phyloP scores from a whole-genome alignment of 2,329 filamentous ascomycete genomes.

The Ophiostoma montium region DNA sequence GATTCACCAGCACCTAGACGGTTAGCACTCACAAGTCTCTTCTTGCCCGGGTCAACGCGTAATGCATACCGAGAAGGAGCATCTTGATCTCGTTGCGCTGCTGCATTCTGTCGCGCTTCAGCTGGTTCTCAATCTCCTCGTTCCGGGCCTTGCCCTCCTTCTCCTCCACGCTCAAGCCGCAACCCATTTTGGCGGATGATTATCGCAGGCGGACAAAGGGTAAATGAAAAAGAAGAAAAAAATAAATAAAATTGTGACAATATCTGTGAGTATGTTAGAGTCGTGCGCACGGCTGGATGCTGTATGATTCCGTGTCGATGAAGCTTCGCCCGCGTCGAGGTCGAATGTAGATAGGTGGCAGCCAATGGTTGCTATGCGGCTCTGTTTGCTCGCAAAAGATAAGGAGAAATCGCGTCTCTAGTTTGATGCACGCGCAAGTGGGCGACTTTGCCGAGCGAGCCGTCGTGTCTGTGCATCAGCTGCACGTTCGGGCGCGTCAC shows the following conservation, averaged over 20 bases:
- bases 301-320: too few species aligned
- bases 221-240: neutral
- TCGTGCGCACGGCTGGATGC: neutral
- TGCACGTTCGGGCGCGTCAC: too few species aligned
- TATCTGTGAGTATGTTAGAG: neutral
- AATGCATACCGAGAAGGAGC: conserved; percentile 80
- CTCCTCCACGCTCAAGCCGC: conserved; percentile 98
- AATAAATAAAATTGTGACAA: too few species aligned
- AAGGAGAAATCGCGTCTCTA: too few species aligned
- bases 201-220: neutral
- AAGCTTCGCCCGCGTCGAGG: too few species aligned
- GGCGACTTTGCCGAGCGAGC: too few species aligned
- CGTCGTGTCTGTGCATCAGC: too few species aligned
- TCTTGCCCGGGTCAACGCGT: too few species aligned
- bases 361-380: too few species aligned
- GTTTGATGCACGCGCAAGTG: too few species aligned
- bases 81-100: conserved; percentile 99
- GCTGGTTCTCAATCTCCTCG: conserved; percentile 98
- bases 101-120: conserved; percentile 97
- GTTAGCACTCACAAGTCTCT: neutral
- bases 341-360: too few species aligned
- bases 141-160: conserved; percentile 99
- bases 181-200: conserved; percentile 70
- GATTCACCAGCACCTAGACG: conserved; percentile 78
- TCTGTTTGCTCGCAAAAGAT: too few species aligned